Base-by-base conservation (phyloP, 169 alveolate species). In the Cryptosporidium felis region DNA sequence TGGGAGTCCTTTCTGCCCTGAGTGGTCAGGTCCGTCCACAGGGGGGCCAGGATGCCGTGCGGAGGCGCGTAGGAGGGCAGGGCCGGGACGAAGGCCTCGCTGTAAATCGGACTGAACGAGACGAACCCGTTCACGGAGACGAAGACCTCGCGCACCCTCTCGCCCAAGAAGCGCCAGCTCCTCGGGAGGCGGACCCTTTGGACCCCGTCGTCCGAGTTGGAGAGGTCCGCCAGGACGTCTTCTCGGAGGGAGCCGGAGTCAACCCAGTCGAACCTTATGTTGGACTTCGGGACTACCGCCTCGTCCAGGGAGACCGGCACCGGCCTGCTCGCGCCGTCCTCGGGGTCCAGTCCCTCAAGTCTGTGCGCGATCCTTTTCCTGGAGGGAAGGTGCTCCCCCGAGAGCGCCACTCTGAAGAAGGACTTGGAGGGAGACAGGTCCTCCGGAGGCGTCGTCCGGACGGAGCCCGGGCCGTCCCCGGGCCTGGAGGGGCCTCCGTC, bases 1-100 rank as follows among this genome's bases (percentile, higher is more conserved):
- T 34, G 51, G 5, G 67, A 53, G 26, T 16, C 41, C 38, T 49
- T 36, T 53, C 59, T 44, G 8, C 74, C 67, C 23, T 36, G 38
- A 3, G 85, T 74, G n/a, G 85, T 74, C n/a, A 74, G 56, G n/a
- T 74, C 85, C 5, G 85, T 53, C 85, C 85, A 74, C n/a, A 74
- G 32, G 10, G 85, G 85, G 10, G 85, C 85, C 3, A 74, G 26
- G 10, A 74, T 74, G 5, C 85, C 85, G 34, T 74, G 85, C 16
- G 85, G 85, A 53, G 85, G 85, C 23, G 85, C 85, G 56, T 74
- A 74, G 2, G 85, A 74, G 3, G 85, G 85, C 18, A 74, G 42
- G 2, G 85, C 85, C 5, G 85, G 85, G 3, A 74, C 67, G 23
- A 74, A 74, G 4, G 85, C 85, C 23, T 74, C 85, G 36, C 85